phyloP scores from a whole-genome alignment of 2,329 filamentous ascomycete genomes.

The Colletotrichum navitas region DNA sequence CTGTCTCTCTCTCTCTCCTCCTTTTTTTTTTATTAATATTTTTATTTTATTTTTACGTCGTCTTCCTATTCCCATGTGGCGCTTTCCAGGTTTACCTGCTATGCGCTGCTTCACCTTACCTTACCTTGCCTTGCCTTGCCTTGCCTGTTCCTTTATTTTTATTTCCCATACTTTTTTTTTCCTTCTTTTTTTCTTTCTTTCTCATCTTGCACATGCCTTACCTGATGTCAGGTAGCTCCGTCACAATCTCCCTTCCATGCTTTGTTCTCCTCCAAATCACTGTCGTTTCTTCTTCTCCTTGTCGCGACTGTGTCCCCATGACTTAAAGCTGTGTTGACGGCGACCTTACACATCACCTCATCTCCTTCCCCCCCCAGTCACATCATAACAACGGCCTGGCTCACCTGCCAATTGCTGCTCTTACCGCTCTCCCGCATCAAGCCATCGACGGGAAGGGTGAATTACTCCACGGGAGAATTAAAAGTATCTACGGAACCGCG shows the following conservation, averaged over 20 bases:
- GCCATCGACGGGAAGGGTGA: slow-evolving; percentile 6
- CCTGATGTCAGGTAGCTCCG: slow-evolving; percentile 23
- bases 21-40: no score
- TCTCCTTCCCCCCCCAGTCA: not conserved
- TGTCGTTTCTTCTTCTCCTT: slow-evolving; percentile 34
- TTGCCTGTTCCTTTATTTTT: slow-evolving; percentile 1
- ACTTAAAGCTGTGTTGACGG: slow-evolving; percentile 40
- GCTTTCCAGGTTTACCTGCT: not conserved
- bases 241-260: slow-evolving; percentile 40
- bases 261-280: slow-evolving; percentile 20
- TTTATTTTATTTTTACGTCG: slow-evolving; percentile 7
- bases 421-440: slow-evolving; percentile 15
- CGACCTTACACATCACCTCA: slow-evolving; percentile 23
- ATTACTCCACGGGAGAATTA: slow-evolving; percentile 8
- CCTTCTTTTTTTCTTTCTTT: not conserved
- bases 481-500: slow-evolving; percentile 16
- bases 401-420: slow-evolving; percentile 21
- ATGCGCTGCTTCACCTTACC: slow-evolving; percentile 6
- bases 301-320: slow-evolving; percentile 25
- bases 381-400: slow-evolving; percentile 35
- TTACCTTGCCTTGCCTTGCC: not conserved
- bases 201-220: slow-evolving; percentile 15
- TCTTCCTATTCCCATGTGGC: slow-evolving; percentile 10
- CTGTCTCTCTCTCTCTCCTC: no score
- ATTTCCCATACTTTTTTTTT: not conserved